phyloP scores from a whole-genome alignment of 352 stramenopile genomes.

The Plasmopara halstedii region DNA sequence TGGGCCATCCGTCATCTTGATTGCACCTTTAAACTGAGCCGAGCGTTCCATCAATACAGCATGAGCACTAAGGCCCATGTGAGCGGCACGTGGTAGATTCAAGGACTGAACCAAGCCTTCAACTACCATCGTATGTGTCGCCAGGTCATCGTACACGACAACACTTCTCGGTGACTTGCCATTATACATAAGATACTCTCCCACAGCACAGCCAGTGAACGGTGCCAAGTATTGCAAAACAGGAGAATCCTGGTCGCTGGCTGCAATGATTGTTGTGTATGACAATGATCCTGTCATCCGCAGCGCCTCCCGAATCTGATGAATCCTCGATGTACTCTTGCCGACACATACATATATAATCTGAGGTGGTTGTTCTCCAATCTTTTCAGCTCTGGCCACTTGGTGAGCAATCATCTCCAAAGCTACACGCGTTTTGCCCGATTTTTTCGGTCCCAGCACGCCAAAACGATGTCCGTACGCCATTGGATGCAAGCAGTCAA shows the following conservation, averaged over 20 bases:
- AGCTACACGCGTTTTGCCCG: slow-evolving; percentile 60
- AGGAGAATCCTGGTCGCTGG: slow-evolving; percentile 54
- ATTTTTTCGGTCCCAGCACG: slow-evolving; percentile 55
- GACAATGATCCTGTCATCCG: slow-evolving; percentile 29
- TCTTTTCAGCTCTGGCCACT: slow-evolving; percentile 23
- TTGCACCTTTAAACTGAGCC: slow-evolving; percentile 42
- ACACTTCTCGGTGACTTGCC: slow-evolving; percentile 43
- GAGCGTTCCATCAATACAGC: slow-evolving; percentile 74
- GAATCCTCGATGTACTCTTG: slow-evolving; percentile 48
- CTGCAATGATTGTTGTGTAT: slow-evolving; percentile 62
- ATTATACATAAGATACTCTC: slow-evolving; percentile 60
- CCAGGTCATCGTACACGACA: slow-evolving; percentile 75
- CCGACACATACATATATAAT: slow-evolving; percentile 71
- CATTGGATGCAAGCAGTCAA: slow-evolving; percentile 75
- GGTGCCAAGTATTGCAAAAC: slow-evolving; percentile 76
- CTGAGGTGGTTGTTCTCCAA: slow-evolving; percentile 35
- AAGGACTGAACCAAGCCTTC: slow-evolving; percentile 69
- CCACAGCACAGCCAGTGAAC: slow-evolving; percentile 69
- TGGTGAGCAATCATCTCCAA: slow-evolving; percentile 64
- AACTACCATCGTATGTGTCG: slow-evolving; percentile 62
- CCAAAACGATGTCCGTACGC: slow-evolving; percentile 63
- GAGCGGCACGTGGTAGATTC: slow-evolving; percentile 46
- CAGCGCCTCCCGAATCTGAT: slow-evolving; percentile 59
- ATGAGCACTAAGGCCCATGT: slow-evolving; percentile 60
- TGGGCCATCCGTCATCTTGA: slow-evolving; percentile 18